Percentiles rank a stretch among this genome's conserved stretches.
Conservation (phyloP, 2,329 filamentous ascomycete genomes). For the Fusarium anthophilum region DNA sequence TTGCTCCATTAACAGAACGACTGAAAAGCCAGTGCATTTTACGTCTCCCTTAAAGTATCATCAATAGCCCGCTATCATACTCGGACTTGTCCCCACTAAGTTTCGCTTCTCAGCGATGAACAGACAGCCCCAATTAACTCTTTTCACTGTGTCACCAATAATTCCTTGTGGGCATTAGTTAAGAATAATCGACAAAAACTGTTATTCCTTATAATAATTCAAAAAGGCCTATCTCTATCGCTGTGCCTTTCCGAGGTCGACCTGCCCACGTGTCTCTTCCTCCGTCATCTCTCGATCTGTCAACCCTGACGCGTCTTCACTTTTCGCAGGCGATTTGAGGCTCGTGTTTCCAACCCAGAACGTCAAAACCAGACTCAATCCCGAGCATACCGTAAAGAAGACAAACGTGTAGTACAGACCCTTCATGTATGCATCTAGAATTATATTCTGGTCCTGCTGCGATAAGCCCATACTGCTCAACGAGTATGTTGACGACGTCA, state of each 20-base stretch:
- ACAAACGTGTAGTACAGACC: background rate
- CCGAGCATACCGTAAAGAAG: background rate
- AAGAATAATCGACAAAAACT: background rate
- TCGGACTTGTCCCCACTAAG: fast-evolving
- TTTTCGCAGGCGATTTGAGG: background rate
- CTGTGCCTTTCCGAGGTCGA: background rate
- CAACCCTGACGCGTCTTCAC: background rate
- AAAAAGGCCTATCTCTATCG: background rate
- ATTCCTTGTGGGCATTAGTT: fast-evolving
- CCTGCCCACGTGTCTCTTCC: background rate
- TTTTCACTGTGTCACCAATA: background rate
- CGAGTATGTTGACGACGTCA: background rate
- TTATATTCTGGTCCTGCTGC: background rate
- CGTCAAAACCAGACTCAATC: background rate
- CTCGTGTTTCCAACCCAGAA: background rate
- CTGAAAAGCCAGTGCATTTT: too few species aligned
- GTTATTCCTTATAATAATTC: background rate
- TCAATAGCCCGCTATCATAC: background rate
- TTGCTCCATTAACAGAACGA: background rate
- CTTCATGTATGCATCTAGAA: background rate
- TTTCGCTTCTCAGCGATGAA: background rate
- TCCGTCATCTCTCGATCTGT: background rate
- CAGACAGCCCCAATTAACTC: too few species aligned
- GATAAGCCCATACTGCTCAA: background rate
- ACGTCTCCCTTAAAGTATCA: fast-evolving